Base-by-base conservation (phyloP, 345 rosid species). In the Luvunga scandens region DNA sequence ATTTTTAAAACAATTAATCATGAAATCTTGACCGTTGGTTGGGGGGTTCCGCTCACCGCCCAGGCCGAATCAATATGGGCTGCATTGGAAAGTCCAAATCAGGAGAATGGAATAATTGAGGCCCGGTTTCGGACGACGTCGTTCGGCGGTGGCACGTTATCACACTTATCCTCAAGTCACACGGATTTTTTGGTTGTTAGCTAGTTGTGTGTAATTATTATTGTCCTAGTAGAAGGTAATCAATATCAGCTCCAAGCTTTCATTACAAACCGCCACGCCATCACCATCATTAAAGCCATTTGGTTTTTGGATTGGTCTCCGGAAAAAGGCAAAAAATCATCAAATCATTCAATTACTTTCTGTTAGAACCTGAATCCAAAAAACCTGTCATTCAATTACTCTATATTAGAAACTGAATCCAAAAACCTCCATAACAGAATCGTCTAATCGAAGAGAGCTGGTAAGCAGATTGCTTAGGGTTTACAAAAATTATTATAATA, bases 401-500 rank as follows among this genome's bases (percentile, higher is more conserved):
- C 68, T 13, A n/a, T 27, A 2, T 31, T 5, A 31, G 59, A 48
- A 25, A 30, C 33, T 48, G 21, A 71, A 27, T 0, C 61, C 65
- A 33, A 56, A 30, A 2, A 0, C 75, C 48, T 72, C 57, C 53
- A 7, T 12, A 45, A 62, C 25, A 63, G 77, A 42, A 64, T 22
- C 61, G 31, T 28, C 70, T 9, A 75, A 42, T 63, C 61, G 30
- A 22, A 63, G 50, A 45, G 50, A 13, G 50, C 50, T 45, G 50
- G 50, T 45, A 0, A 45, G 50, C 50, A 13, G 65, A 39, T 73
- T 38, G 76, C 27, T 39, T 73, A 25, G 76, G 76, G 76, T 38
- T 53, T 38, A 6, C 63, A 55, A 31, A 71, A 19, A 45, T 36
- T 1, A 12, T 21, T 61, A 22, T 2, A 10, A 45, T 45, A 10